Base-by-base conservation (phyloP, 2,329 filamentous ascomycete species). In the Cladosporium sp. region DNA sequence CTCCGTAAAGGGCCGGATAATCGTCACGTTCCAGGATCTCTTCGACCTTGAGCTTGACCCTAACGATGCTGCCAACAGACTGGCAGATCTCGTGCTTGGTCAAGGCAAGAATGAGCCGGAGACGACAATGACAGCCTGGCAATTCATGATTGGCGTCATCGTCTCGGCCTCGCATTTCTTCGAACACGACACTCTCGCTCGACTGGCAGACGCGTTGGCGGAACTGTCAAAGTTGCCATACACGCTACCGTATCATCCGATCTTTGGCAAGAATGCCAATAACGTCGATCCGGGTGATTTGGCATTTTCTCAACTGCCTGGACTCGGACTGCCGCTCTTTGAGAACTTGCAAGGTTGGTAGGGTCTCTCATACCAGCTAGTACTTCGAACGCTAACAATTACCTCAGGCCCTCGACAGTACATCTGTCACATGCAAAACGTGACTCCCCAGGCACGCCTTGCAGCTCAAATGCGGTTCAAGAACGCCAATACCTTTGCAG, bases 331-430 rank as follows among this genome's bases (percentile, higher is more conserved):
- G 16, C 14, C 8, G 3, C 39, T 43, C 4, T 43, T 18, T 43
- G n/a, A 43, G 39, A 21, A 5, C 39, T 1, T 43, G 14, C 39
- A 21, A 43, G 39, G 39, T 43, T 18, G 4, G n/a, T n/a, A 21
- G 11, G 1, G 3, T 21, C 64, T 43, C 39, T 18, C 2, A 2
- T 16, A 32, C 30, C 2, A 32, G 91, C 84, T 36, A 99, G 81
- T 77, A 97, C 91, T 56, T 56, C 51, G 28, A 5, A 43, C 16
- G 5, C 39, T 18, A 21, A 43, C 8, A 5, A 1, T 43, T 43
- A 43, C 14, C 39, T 21, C 39, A 43, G 39, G 39, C n/a, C 39
- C 39, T n/a, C 39, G 39, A 43, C 39, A 18, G n/a, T 21, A n/a
- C 39, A 43, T 43, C n/a, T 43, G 39, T n/a, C 3, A 43, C 11